Base-by-base conservation (phyloP, 208 protist species). In the Porcisia deanei region DNA sequence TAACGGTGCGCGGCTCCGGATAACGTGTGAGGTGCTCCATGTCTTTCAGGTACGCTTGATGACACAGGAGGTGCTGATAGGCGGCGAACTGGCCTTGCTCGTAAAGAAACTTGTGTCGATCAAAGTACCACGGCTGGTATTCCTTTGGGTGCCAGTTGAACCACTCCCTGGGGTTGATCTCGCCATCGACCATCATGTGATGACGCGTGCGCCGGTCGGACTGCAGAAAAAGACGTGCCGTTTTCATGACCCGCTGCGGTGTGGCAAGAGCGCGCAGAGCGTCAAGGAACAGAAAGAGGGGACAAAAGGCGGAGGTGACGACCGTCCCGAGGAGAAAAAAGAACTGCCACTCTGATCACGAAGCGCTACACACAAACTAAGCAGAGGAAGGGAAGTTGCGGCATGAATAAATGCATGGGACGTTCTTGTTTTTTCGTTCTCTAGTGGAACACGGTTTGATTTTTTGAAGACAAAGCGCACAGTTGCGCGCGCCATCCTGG, bases 111-210 rank as follows among this genome's bases (percentile, higher is more conserved):
- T 95, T 96, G 81, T 97, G 93, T 0, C 88, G 81, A 76, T 97
- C 93, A 90, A 94, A 95, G 82, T 96, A 97, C 93, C 93, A 97
- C 59, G 93, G 93, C 83, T 97, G 93, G 80, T 96, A 97, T 81
- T 97, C 91, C 81, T 95, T 95, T 52, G 89, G 87, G 71, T 97
- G 93, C 91, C 93, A 97, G 74, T 97, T 97, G 53, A 97, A 91
- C 93, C 93, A 97, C 76, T 97, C 93, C 30, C 93, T 84, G 5
- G 93, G 93, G 78, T 97, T 97, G 53, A 94, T 96, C 71, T 94
- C 88, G 18, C 89, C 90, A 58, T 97, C 93, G 45, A 96, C 65
- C 91, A 95, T 97, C 89, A 97, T 92, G 77, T 97, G 93, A 75
- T 97, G 91, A 9, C 93, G 89, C 47, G 93, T 97, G 25, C 93